A percentile compares a stretch with the other conserved stretches of the same genome.
These are phyloP conservation scores for Dinochytrium kinnereticum DNA, from an alignment of 371 early-diverging fungal species.

Conservation along the genomic window DNA sequence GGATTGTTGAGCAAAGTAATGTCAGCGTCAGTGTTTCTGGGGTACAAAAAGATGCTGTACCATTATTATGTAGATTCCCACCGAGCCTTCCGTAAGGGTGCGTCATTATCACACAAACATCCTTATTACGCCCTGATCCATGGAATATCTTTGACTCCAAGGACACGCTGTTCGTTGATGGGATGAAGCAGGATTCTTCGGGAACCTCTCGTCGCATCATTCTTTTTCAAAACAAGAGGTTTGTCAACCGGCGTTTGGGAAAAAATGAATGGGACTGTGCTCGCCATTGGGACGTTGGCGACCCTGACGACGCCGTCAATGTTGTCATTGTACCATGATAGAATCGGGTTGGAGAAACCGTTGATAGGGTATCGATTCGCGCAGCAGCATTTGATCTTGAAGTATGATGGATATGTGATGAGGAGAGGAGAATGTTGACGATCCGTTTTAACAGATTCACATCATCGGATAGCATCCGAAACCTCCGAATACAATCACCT, in stretches of 20 bases:
- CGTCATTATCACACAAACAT: slow-evolving; percentile 31
- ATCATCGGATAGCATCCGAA: slow-evolving; percentile 8
- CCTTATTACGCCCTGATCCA: neutral
- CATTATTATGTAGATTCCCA: slow-evolving; percentile 38
- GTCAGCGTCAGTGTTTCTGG: neutral
- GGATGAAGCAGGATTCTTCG: slow-evolving; percentile 25
- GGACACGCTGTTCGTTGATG: slow-evolving; percentile 24
- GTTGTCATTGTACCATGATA: slow-evolving; percentile 21
- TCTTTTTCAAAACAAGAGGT: too few relatives aligned
- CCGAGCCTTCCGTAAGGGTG: slow-evolving; percentile 40
- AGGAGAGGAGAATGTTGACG: neutral
- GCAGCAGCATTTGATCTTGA: slow-evolving; percentile 19
- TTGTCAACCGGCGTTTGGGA: neutral
- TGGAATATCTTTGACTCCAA: slow-evolving; percentile 30
- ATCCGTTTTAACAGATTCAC: neutral
- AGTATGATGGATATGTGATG: slow-evolving; percentile 4
- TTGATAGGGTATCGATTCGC: slow-evolving; percentile 20
- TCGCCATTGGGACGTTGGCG: slow-evolving; percentile 4
- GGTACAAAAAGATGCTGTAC: neutral
- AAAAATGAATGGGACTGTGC: slow-evolving; percentile 2
- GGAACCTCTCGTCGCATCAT: too few relatives aligned
- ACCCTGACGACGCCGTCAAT: slow-evolving; percentile 39
- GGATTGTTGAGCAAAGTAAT: too few relatives aligned
- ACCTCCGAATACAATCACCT: slow-evolving; percentile 27
- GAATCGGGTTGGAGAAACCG: slow-evolving; percentile 23